Base-by-base conservation (phyloP, 169 alveolate genomes). In the Amoebophrya sp. region DNA sequence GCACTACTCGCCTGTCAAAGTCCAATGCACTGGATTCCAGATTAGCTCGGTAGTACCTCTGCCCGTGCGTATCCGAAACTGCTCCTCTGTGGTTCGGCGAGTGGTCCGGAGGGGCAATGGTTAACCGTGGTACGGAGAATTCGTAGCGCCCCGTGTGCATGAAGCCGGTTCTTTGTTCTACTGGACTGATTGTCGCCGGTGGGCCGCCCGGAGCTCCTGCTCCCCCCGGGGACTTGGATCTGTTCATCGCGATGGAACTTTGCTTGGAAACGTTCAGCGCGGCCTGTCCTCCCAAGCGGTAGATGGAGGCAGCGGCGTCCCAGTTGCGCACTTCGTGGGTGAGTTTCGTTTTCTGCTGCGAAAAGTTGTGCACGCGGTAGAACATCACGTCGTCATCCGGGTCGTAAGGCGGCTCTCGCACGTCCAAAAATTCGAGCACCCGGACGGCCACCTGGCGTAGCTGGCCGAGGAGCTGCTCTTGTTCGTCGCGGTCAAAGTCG, bases 91-190 rank as follows among this genome's bases (percentile, higher is more conserved):
- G 83, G 29, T 7, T 0, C 32, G 83, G 83, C 32, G 83, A 66
- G 32, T 66, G 35, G 1, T 25, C 83, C 35, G 83, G 83, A 0
- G 83, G 83, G 32, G 83, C 83, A 25, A 66, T 18, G 39, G 83
- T 66, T 2, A 66, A 25, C 10, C 83, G 83, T n/a, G 83, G 83
- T 1, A 18, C 83, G 32, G 39, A 0, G 12, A 25, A 66, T 25
- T 25, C 38, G 35, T 66, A 66, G 83, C 83, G 35, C 32, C 83
- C 83, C 83, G 83, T 66, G 83, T 25, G 83, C 83, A 66, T 66
- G 35, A 12, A 66, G 32, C 83, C 83, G 29, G 2, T n/a, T 3
- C 83, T 2, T n/a, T 66, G 39, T 2, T n/a, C 35, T n/a, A 25
- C 18, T n/a, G 83, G 83, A 25, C 83, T 66, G 32, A 66, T 2